Evolutionary conservation across 1,284 basidiomycete genomes (phyloP).

Genomic region (Naganishia albida): DNA sequence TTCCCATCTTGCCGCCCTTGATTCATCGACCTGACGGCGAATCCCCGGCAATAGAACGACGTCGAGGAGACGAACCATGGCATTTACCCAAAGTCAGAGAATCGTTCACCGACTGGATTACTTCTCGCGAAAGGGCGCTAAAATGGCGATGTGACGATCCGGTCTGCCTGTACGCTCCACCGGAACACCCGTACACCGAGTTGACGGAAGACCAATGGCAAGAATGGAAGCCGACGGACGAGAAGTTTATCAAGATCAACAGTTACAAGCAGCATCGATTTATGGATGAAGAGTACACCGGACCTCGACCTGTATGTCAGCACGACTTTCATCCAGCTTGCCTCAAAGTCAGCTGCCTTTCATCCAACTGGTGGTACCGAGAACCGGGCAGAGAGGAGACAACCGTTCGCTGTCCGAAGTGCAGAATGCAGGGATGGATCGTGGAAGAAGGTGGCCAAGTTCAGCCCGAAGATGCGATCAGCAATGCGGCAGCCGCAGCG

Average conservation of each 20-base stretch:
- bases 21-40: not conserved
- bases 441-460: not conserved
- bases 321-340: slow-evolving; percentile 27
- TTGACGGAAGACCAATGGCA: slow-evolving; percentile 17
- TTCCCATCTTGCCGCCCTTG: not conserved
- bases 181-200: slow-evolving; percentile 24
- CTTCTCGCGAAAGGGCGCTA: slow-evolving; percentile 25
- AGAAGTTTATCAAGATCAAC: slow-evolving; percentile 26
- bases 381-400: slow-evolving; percentile 19
- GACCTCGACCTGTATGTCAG: slow-evolving; percentile 8
- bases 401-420: slow-evolving; percentile 25
- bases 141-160: slow-evolving; percentile 33
- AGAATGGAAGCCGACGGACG: slow-evolving; percentile 28
- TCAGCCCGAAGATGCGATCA: not conserved
- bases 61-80: slow-evolving; percentile 24
- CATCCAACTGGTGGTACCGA: slow-evolving; percentile 26
- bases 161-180: slow-evolving; percentile 29
- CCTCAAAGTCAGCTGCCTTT: slow-evolving; percentile 24
- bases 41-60: slow-evolving; percentile 4
- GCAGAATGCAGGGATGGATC: slow-evolving; percentile 29
- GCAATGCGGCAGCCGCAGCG: too few relatives aligned
- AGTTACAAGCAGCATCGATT: slow-evolving; percentile 22
- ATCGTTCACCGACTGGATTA: slow-evolving; percentile 25
- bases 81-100: slow-evolving; percentile 25
- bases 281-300: slow-evolving; percentile 6